These are phyloP conservation scores for Penicillium sp. DNA, from an alignment of 2,329 filamentous ascomycete genomes.

Conservation along the genomic window DNA sequence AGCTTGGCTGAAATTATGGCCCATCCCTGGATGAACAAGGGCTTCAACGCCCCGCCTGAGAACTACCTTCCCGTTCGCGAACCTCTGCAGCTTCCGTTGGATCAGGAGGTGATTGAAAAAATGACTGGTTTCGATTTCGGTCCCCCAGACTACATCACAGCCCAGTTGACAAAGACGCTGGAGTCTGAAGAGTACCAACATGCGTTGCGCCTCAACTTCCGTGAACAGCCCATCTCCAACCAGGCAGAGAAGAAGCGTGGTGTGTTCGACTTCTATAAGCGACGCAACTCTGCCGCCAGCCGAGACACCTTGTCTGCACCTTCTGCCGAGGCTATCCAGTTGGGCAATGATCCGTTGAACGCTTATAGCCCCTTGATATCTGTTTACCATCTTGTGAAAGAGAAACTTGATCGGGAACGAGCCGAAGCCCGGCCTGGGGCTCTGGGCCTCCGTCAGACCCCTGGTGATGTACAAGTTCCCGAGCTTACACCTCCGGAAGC, in stretches of 20 bases:
- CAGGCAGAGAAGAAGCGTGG: slow-evolving; percentile 79
- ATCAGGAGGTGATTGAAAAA: slow-evolving; percentile 80
- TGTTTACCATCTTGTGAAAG: slow-evolving; percentile 93
- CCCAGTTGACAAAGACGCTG: slow-evolving; percentile 82
- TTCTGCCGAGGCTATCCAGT: slow-evolving; percentile 82
- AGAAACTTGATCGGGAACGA: slow-evolving; percentile 85
- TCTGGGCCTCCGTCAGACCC: slow-evolving; percentile 61
- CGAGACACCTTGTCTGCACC: slow-evolving; percentile 82
- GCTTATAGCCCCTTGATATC: slow-evolving; percentile 92
- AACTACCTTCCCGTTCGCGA: slow-evolving; percentile 86
- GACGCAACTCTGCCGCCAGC: slow-evolving; percentile 81
- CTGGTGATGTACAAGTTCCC: slow-evolving; percentile 69
- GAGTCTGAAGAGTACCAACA: slow-evolving; percentile 94
- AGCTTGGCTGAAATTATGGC: slow-evolving; percentile 90
- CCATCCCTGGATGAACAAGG: slow-evolving; percentile 95
- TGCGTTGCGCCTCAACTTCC: slow-evolving; percentile 73
- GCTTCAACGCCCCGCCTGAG: slow-evolving; percentile 83
- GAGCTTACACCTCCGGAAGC: slow-evolving; percentile 82
- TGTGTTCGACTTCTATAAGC: slow-evolving; percentile 97
- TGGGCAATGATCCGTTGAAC: slow-evolving; percentile 86
- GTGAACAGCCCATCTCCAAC: slow-evolving; percentile 67
- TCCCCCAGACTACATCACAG: slow-evolving; percentile 78
- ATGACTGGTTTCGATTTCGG: slow-evolving; percentile 99
- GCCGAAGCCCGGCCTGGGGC: slow-evolving; percentile 65
- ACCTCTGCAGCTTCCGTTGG: slow-evolving; percentile 82